Base-by-base conservation (phyloP, 2,329 filamentous ascomycete genomes). In the Fusarium albosuccineum region DNA sequence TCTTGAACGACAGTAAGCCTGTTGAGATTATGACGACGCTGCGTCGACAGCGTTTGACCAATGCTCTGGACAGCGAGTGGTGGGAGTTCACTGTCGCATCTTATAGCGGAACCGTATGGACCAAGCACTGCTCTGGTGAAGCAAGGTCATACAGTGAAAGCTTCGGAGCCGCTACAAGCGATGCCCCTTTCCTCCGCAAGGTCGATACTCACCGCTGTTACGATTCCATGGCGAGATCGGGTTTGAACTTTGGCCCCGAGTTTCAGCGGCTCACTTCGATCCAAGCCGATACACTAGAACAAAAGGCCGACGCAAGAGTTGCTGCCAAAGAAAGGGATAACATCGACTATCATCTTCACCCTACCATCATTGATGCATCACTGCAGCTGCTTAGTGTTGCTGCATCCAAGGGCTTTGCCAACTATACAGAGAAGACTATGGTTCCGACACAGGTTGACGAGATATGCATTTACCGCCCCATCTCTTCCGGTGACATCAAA, bases 261-360 rank as follows among this genome's bases (percentile, higher is more conserved):
- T 79, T 79, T 57, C 73, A 72, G 34, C 64, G 68, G 2, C 65
- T 78, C 4, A 56, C 67, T 3, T 58, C 73, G 6, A 57, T 70
- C 29, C 39, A 46, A 3, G 42, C 65, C 0, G 52, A 57, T 1
- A 66, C 71, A 17, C 48, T 60, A 0, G 57, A 64, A 30, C 65
- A 71, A 3, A 13, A 66, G 1, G 71, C 73, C 2, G 53, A 71
- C 3, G 73, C 66, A 1, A 58, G 49, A 13, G 44, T 70, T 1
- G n/a, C 33, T 9, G 54, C 45, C 33, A 59, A 48, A 26, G 53
- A 39, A 13, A 64, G 65, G 11, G 67, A 54, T n/a, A 63, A 71
- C 40, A 66, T 67, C 4, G 37, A 72, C 2, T 77, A 81, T 46
- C 67, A 75, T 13, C 65, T 82, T n/a, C 81, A 83, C 51, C 81